Evolutionary conservation across 2,329 filamentous ascomycete species (phyloP), one percentile per base, ranked within the genome.

Genomic region (Emydomyces testavorans): DNA sequence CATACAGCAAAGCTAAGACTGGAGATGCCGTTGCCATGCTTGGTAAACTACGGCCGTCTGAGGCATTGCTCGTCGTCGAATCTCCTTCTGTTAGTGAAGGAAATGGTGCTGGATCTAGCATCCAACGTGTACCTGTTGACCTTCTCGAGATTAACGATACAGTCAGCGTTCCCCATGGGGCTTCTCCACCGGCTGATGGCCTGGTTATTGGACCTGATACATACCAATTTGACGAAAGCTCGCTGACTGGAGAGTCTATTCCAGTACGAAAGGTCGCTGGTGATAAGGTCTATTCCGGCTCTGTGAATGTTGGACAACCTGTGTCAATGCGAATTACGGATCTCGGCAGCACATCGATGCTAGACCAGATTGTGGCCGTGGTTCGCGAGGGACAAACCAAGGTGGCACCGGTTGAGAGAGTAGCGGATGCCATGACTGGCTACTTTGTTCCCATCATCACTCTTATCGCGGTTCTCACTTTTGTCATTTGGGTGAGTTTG

Each of bases 1-100:
- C 85, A 1, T 93, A 92, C 68, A 94, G 85, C 72, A 94, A 94
- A 65, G 83, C 87, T 0, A 90, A 83, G 59, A 87, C 89, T 0
- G 88, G 88, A 1, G 84, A 93, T 62, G 89, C 89, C 0, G 83
- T 95, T 1, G 79, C 84, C 28, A 80, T 83, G 52, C 71, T 95
- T 3, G 82, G 82, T 1, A 86, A 83, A 52, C 73, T 95, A 26
- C 76, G 85, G 13, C 88, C 89, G 0, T 80, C 77, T 0, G 83
- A 85, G 45, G 88, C 89, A 1, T 69, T 84, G 2, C 71, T 95
- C 8, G 69, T 92, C 1, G 56, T 58, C 4, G 51, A 53, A 2
- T 44, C 51, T 5, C 35, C 45, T 3, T 23, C 50, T 18, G 31
- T 48, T 21, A 40, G 36, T 15, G 34, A 29, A 6, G 48, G 55